Conservation (phyloP, 305 asterid species). For the Fraxinus albicans region DNA sequence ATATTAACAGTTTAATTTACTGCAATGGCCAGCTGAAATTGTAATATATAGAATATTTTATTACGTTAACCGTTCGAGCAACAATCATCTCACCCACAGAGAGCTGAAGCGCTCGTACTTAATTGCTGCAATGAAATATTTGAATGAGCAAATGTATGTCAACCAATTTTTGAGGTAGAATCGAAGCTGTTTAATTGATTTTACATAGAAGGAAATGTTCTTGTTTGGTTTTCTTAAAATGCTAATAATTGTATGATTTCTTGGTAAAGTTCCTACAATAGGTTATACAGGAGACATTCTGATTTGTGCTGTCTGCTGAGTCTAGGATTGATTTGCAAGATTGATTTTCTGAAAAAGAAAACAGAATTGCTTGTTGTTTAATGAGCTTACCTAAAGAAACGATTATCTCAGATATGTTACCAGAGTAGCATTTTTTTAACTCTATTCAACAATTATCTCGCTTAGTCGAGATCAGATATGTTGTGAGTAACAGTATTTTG, state of each 20-base stretch:
- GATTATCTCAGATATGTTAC: constrained; percentile 2
- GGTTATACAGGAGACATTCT: constrained; percentile 16
- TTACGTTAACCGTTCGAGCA: constrained; percentile 83
- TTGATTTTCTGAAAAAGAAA: not conserved
- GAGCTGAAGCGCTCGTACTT: constrained; percentile 89
- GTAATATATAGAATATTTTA: constrained; percentile 93
- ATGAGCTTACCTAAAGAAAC: not conserved
- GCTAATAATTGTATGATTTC: not conserved
- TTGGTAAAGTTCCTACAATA: not conserved
- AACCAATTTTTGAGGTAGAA: constrained; percentile 86
- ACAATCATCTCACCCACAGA: constrained; percentile 79
- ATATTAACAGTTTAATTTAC: constrained; percentile 41
- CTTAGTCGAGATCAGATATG: constrained; percentile 1
- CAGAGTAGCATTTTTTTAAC: not conserved
- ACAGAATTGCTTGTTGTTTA: constrained; percentile 2
- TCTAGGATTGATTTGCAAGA: not conserved
- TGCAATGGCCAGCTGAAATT: constrained; percentile 86
- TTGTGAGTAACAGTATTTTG: not conserved
- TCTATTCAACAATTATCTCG: not conserved
- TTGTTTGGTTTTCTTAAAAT: constrained; percentile 6
- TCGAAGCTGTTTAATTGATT: constrained; percentile 7
- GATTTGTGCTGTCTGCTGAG: not conserved
- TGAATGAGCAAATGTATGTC: constrained; percentile 92
- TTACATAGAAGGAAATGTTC: constrained; percentile 13
- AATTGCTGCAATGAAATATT: constrained; percentile 89